Percentiles rank a stretch among this genome's conserved stretches.
Conservation (phyloP, 1,284 basidiomycete species). For the Flammula alnicola region DNA sequence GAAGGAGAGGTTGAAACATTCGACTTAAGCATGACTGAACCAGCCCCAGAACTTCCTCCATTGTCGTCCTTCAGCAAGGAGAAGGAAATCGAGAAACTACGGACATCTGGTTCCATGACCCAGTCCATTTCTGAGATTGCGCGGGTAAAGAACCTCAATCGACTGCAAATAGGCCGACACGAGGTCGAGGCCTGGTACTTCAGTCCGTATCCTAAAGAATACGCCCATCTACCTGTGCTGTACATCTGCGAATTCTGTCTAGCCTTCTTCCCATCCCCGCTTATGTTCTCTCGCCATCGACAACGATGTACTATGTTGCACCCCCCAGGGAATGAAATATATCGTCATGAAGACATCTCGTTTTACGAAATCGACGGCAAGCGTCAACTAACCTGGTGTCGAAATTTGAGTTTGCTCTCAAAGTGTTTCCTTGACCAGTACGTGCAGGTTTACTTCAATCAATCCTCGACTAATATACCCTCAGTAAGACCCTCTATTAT, state of each 20-base stretch:
- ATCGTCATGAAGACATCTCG: slow-evolving; percentile 94
- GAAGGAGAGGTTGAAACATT: slow-evolving; percentile 67
- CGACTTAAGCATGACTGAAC: slow-evolving; percentile 53
- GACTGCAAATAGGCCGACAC: slow-evolving; percentile 94
- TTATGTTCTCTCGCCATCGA: slow-evolving; percentile 91
- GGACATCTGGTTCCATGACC: slow-evolving; percentile 98
- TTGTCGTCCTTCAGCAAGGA: slow-evolving; percentile 86
- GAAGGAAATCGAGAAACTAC: slow-evolving; percentile 97
- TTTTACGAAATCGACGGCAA: slow-evolving; percentile 99
- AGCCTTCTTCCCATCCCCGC: slow-evolving; percentile 84
- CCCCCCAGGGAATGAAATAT: slow-evolving; percentile 99
- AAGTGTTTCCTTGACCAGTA: slow-evolving; percentile 99
- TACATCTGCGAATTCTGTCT: slow-evolving; percentile 99
- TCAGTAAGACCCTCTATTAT: slow-evolving; percentile 97
- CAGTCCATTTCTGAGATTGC: slow-evolving; percentile 98
- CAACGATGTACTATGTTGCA: slow-evolving; percentile 92
- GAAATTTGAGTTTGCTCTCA: slow-evolving; percentile 94
- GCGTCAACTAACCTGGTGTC: slow-evolving; percentile 95
- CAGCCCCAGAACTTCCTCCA: slow-evolving; percentile 46
- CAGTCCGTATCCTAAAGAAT: slow-evolving; percentile 98
- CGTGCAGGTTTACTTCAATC: slow-evolving; percentile 23
- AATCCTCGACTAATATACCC: slow-evolving; percentile 29
- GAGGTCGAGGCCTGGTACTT: slow-evolving; percentile 99
- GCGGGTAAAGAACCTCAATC: slow-evolving; percentile 97
- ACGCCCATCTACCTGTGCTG: slow-evolving; percentile 91